These are phyloP conservation scores for Calonectria fujianensis DNA, from an alignment of 2,329 filamentous ascomycete species.

Conservation along the genomic window DNA sequence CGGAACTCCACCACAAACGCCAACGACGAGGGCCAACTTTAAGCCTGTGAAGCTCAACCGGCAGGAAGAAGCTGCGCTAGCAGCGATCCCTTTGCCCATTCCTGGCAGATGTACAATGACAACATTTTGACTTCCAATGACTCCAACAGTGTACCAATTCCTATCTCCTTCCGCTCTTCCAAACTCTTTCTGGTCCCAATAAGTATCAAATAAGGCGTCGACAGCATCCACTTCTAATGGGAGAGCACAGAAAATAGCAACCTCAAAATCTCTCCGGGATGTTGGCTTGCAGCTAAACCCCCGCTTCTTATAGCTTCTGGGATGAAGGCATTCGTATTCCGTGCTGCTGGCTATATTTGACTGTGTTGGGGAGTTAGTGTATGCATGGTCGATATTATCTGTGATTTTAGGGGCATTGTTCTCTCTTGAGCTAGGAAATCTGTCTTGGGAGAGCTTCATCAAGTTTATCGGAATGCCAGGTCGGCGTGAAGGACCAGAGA, in stretches of 20 bases:
- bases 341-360: background rate
- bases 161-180: background rate
- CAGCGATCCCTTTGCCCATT: background rate
- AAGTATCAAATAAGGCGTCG: background rate
- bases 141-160: background rate
- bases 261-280: background rate
- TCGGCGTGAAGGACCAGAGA: background rate
- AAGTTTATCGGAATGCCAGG: background rate
- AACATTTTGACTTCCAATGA: background rate
- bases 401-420: background rate
- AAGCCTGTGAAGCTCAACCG: background rate
- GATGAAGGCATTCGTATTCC: too few relatives aligned
- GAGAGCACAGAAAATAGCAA: constrained; percentile 2
- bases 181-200: background rate
- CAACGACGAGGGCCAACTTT: background rate
- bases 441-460: background rate
- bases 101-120: background rate
- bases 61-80: background rate
- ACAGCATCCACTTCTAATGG: background rate
- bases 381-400: background rate
- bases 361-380: background rate
- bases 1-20: constrained; percentile 11
- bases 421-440: background rate
- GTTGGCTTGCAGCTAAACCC: too few relatives aligned
- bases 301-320: too few relatives aligned